phyloP scores from a whole-genome alignment of 1,139 yeast genomes.

The Pichia sp. region DNA sequence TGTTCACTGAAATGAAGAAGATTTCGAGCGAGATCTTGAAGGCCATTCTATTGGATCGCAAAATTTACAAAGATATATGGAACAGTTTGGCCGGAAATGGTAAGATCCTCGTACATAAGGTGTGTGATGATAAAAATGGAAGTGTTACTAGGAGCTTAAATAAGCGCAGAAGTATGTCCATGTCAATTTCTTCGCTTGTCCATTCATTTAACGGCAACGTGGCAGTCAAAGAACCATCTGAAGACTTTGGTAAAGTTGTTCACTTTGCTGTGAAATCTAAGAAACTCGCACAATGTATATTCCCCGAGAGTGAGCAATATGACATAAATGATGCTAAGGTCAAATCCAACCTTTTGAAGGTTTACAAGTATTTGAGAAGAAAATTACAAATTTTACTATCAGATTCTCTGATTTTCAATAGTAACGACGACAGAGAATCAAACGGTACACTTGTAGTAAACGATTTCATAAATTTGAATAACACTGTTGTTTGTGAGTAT shows the following conservation, averaged over 20 bases:
- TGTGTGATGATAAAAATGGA: no score
- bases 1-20: constrained; percentile 67
- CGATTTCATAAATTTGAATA: not conserved
- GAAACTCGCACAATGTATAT: constrained; percentile 50
- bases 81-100: constrained; percentile 21
- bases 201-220: no score
- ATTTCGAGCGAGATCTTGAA: constrained; percentile 46
- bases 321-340: constrained; percentile 20
- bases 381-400: constrained; percentile 17
- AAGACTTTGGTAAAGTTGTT: constrained; percentile 1
- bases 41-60: constrained; percentile 27
- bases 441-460: constrained; percentile 1
- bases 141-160: no score
- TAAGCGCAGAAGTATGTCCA: no score
- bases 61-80: constrained; percentile 23
- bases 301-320: constrained; percentile 30
- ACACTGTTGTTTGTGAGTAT: constrained; percentile 24
- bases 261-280: constrained; percentile 79
- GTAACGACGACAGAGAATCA: not conserved
- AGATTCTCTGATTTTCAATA: constrained; percentile 1
- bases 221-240: not conserved
- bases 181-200: no score
- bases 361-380: constrained; percentile 34
- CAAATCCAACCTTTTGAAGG: constrained; percentile 29
- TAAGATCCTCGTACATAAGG: not conserved